Evolutionary conservation across 139 green algal genomes (phyloP).

Genomic region (Volvox reticuliferus): DNA sequence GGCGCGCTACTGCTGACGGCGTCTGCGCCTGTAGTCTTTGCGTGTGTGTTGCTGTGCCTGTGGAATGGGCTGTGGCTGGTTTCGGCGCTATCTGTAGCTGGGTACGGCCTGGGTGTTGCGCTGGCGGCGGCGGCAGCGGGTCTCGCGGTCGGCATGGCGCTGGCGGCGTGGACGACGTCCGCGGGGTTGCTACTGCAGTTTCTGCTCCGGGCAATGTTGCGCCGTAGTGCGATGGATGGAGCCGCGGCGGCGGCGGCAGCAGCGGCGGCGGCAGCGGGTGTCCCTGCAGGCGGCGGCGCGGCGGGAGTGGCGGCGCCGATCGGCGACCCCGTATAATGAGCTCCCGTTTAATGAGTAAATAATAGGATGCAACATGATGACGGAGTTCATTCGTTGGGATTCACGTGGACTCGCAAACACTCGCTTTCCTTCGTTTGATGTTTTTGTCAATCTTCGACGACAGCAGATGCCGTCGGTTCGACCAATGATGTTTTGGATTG

Average conservation of each 20-base stretch:
- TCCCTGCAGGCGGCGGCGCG: neutral
- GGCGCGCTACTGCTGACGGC: slow-evolving; percentile 19
- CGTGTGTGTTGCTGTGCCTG: slow-evolving; percentile 28
- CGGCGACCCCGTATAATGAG: too few species aligned
- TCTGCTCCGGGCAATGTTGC: neutral
- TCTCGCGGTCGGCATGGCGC: slow-evolving; percentile 1
- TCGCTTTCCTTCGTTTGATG: too few species aligned
- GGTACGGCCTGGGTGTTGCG: slow-evolving; percentile 15
- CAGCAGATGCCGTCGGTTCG: too few species aligned
- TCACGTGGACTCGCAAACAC: too few species aligned
- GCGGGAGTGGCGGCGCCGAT: neutral
- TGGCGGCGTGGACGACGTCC: slow-evolving; percentile 19
- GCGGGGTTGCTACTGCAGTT: slow-evolving; percentile 29
- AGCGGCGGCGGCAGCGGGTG: neutral
- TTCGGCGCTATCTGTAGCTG: slow-evolving; percentile 5
- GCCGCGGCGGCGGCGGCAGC: neutral
- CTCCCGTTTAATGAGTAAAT: too few species aligned
- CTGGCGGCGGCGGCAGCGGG: slow-evolving; percentile 23
- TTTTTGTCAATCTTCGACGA: too few species aligned
- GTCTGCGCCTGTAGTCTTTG: slow-evolving; percentile 3
- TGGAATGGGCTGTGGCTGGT: slow-evolving; percentile 42
- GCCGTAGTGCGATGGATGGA: slow-evolving; percentile 5
- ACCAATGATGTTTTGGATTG: too few species aligned
- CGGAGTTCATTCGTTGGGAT: too few species aligned
- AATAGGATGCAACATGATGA: too few species aligned